Evolutionary conservation across 345 rosid genomes (phyloP).

Genomic region (Chamaenerion angustifolium): DNA sequence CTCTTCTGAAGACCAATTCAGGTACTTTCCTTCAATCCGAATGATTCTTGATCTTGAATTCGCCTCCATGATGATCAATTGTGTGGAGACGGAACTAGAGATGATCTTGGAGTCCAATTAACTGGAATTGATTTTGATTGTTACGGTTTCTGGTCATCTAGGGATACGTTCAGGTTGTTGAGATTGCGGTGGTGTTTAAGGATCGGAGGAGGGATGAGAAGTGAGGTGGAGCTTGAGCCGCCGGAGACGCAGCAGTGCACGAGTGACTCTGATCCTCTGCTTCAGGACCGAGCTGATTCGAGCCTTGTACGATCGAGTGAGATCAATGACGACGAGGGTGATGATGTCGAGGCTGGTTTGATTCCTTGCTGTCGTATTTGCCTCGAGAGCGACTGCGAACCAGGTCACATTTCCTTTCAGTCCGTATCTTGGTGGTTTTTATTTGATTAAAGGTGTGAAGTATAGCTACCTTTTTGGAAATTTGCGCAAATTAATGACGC

Average conservation of each 20-base stretch:
- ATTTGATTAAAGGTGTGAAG: too few relatives aligned
- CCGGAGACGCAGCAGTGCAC: conserved; percentile 18
- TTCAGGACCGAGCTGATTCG: conserved; percentile 24
- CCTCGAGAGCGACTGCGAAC: conserved; percentile 71
- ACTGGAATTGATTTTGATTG: neutral
- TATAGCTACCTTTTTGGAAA: too few relatives aligned
- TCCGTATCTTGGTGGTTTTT: neutral
- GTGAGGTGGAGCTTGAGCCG: conserved; percentile 60
- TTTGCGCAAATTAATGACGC: too few relatives aligned
- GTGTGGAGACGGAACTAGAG: too few relatives aligned
- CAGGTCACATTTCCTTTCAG: conserved; percentile 18
- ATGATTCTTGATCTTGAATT: neutral
- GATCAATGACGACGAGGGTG: conserved; percentile 24
- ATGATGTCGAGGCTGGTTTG: conserved; percentile 55
- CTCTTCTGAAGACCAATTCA: neutral
- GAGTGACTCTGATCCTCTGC: conserved; percentile 66
- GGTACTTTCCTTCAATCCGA: neutral
- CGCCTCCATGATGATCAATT: too few relatives aligned
- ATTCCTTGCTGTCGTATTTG: conserved; percentile 83
- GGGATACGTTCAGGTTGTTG: conserved; percentile 2
- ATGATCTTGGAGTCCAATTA: neutral
- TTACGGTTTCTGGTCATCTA: neutral
- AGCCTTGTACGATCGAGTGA: conserved; percentile 29
- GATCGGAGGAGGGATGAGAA: conserved; percentile 26
- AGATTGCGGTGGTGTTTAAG: neutral